These are phyloP conservation scores for Xylona heveae DNA, from an alignment of 495 filamentous ascomycete species.

Conservation along the genomic window DNA sequence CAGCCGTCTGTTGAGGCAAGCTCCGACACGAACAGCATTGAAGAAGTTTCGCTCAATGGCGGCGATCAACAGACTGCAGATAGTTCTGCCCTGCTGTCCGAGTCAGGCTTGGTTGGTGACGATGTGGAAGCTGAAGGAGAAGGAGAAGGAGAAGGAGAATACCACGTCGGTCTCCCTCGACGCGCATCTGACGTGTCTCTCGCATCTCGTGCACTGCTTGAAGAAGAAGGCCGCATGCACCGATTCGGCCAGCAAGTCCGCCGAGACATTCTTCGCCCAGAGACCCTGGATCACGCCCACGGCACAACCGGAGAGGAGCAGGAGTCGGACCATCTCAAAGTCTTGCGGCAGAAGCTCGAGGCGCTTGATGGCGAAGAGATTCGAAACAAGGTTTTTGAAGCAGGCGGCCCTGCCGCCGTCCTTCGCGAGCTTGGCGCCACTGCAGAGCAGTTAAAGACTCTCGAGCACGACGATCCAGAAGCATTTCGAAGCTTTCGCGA, in stretches of 20 bases:
- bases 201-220: slow-evolving; percentile 51
- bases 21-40: too few species aligned
- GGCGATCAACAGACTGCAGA: too few species aligned
- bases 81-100: too few species aligned
- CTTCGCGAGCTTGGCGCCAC: slow-evolving; percentile 1
- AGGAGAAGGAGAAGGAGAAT: slow-evolving; percentile 1
- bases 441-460: neutral
- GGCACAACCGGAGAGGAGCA: slow-evolving; percentile 2
- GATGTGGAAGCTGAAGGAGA: slow-evolving; percentile 17
- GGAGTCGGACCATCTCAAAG: slow-evolving; percentile 1
- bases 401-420: slow-evolving; percentile 2
- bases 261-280: slow-evolving; percentile 35
- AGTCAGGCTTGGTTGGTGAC: too few species aligned
- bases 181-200: slow-evolving; percentile 62
- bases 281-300: slow-evolving; percentile 1
- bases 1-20: neutral
- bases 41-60: too few species aligned
- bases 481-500: neutral
- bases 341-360: slow-evolving; percentile 1
- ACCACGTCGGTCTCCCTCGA: slow-evolving; percentile 27
- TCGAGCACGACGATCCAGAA: neutral
- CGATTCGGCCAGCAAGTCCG: slow-evolving; percentile 66
- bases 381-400: neutral
- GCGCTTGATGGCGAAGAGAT: slow-evolving; percentile 2
- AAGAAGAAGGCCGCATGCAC: slow-evolving; percentile 80